phyloP scores from a whole-genome alignment of 106 monocot species.

The Hemerocallis citrina region DNA sequence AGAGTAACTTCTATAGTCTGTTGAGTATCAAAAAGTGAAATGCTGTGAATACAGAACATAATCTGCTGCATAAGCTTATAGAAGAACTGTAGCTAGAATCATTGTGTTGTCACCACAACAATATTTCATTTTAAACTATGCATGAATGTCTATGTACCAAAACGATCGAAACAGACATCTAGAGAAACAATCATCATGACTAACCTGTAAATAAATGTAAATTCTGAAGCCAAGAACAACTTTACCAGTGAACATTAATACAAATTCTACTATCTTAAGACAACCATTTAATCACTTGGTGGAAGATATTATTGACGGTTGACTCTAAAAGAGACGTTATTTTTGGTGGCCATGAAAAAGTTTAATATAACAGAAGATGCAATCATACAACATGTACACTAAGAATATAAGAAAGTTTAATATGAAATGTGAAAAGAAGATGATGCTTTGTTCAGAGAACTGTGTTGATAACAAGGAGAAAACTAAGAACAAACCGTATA shows the following conservation, averaged over 20 bases:
- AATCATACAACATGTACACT: background rate
- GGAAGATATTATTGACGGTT: background rate
- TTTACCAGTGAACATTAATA: background rate
- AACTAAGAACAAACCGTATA: constrained; percentile 48
- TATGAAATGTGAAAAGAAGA: constrained; percentile 2
- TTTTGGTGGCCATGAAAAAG: background rate
- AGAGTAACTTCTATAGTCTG: constrained; percentile 82
- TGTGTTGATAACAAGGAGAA: background rate
- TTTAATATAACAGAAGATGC: background rate
- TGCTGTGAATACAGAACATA: background rate
- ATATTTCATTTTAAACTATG: background rate
- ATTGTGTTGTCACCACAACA: background rate
- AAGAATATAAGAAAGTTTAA: background rate
- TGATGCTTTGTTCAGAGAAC: background rate
- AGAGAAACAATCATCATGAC: background rate
- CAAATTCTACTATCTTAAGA: background rate
- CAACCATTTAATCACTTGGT: background rate
- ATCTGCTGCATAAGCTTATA: background rate
- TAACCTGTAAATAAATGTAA: background rate
- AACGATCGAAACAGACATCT: background rate
- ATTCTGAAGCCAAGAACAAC: background rate
- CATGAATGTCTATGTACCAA: too few relatives aligned
- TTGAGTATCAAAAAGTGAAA: background rate
- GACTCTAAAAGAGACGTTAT: background rate
- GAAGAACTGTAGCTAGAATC: background rate